Percentiles rank a stretch among this genome's conserved stretches.
Evolutionary conservation across 1,284 basidiomycete species (phyloP).

Genomic region (Hypsizygus ulmarius): DNA sequence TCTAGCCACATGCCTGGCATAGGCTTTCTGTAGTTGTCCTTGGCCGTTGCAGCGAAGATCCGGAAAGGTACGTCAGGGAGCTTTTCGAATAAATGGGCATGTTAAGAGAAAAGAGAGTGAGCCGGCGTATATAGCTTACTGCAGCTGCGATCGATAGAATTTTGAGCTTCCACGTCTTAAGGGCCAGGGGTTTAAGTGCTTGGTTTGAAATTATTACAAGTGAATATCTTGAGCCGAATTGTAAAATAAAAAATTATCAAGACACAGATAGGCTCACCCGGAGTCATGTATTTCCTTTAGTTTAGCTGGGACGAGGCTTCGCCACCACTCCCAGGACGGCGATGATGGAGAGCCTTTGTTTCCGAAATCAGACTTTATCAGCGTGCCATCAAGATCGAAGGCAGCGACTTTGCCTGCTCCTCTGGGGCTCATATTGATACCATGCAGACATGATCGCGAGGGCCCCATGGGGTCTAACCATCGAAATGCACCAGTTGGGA

Average conservation of each 20-base stretch:
- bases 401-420: constrained; percentile 62
- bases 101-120: not conserved
- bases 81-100: constrained; percentile 35
- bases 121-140: constrained; percentile 40
- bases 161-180: constrained; percentile 75
- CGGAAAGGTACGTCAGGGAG: constrained; percentile 75
- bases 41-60: constrained; percentile 74
- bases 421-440: constrained; percentile 50
- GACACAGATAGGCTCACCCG: constrained; percentile 47
- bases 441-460: constrained; percentile 61
- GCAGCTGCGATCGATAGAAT: constrained; percentile 64
- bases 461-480: constrained; percentile 61
- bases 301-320: constrained; percentile 58
- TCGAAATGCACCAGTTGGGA: constrained; percentile 38
- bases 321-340: constrained; percentile 78
- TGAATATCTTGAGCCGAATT: constrained; percentile 50
- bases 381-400: constrained; percentile 87
- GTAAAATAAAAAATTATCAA: not conserved
- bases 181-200: constrained; percentile 45
- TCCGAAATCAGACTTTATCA: constrained; percentile 67
- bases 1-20: constrained; percentile 86
- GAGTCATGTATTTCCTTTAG: constrained; percentile 57
- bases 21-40: constrained; percentile 84
- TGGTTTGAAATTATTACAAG: constrained; percentile 85
- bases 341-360: constrained; percentile 37